Base-by-base conservation (phyloP, 1,284 basidiomycete genomes). In the Boletus mariae region DNA sequence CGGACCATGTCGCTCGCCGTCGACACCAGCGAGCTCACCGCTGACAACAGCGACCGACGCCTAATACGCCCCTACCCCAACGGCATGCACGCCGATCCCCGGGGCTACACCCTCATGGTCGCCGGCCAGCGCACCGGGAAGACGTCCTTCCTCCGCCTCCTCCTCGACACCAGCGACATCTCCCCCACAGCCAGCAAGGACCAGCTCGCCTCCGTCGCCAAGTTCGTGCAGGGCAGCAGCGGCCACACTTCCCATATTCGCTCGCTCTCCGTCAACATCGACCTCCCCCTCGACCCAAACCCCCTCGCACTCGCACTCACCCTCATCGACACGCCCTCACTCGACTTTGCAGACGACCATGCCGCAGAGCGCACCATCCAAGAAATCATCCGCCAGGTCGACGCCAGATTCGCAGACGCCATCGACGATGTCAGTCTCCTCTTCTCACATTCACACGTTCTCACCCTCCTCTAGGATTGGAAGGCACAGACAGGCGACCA, bases 91-190 rank as follows among this genome's bases (percentile, higher is more conserved):
- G 35, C 54, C 60, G 68, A 69, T 63, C 55, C 57, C 47, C 49
- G 66, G 60, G 74, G 71, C 42, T 85, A 87, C 73, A 83, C 83
- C 59, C 74, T 89, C 68, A 84, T 90, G 72, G 89, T 89, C 60
- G 89, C 89, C 53, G 87, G 86, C 49, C 73, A 75, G 67, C 77
- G 79, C 70, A 81, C 84, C 73, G 89, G 87, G 70, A 92, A 92
- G 78, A 87, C 89, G 31, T 84, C 86, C 55, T 87, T 91, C 63
- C 82, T 91, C 62, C 81, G 84, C 58, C 85, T 87, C 59, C 75
- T 90, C 59, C 79, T 90, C 68, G 87, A 90, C 73, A 88, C 87
- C 60, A 80, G 79, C 73, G 73, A 77, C 64, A 75, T 88, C 61
- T 78, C 85, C 25, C 71, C 75, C 32, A 69, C 74, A 15, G 78